phyloP scores from a whole-genome alignment of 768 basidiomycete genomes.

The Filobasidium wieringae region DNA sequence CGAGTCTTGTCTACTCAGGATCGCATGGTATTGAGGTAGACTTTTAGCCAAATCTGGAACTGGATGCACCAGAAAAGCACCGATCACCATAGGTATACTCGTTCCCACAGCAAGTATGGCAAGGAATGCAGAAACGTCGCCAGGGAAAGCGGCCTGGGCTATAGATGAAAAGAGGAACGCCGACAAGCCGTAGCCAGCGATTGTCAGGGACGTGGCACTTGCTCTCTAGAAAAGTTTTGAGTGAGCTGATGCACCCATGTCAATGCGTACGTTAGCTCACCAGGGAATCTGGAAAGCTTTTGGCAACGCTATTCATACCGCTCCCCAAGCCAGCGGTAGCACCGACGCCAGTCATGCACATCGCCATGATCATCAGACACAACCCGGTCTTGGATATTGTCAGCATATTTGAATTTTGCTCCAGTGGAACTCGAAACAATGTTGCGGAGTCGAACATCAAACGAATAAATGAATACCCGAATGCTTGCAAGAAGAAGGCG shows the following conservation, averaged over 20 bases:
- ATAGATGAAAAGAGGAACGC: conserved; percentile 79
- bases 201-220: conserved; percentile 60
- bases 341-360: conserved; percentile 64
- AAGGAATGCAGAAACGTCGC: conserved; percentile 65
- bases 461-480: conserved; percentile 64
- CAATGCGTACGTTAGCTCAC: no score
- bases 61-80: conserved; percentile 59
- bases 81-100: conserved; percentile 64
- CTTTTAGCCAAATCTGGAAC: no score
- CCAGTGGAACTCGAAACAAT: not conserved
- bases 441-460: conserved; percentile 47
- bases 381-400: not conserved
- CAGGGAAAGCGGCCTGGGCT: conserved; percentile 59
- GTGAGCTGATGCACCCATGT: no score
- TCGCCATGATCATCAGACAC: conserved; percentile 47
- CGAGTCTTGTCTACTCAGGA: no score
- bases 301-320: conserved; percentile 71
- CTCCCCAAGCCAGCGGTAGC: conserved; percentile 59
- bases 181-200: conserved; percentile 80
- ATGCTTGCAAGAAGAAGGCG: conserved; percentile 29
- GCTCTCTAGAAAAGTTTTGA: conserved; percentile 50
- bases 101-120: conserved; percentile 67
- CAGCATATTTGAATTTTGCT: not conserved
- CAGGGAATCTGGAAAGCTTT: conserved; percentile 62
- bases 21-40: no score